A percentile compares a stretch with the other conserved stretches of the same genome.
These are phyloP conservation scores for Hypoxylon sp. DNA, from an alignment of 2,329 filamentous ascomycete genomes.

Conservation along the genomic window DNA sequence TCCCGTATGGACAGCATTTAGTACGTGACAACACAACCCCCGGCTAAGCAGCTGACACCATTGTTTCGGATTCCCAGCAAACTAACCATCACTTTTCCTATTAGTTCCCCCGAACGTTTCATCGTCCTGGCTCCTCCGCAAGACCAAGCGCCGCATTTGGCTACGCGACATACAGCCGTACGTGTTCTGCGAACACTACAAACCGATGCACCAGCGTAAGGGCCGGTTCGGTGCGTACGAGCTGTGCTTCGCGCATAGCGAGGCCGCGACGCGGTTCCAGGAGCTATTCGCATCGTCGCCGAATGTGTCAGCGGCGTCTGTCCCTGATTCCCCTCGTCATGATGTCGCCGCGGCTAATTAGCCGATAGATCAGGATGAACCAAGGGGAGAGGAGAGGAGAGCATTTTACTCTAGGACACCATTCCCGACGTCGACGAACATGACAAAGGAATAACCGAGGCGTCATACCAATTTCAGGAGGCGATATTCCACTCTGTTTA, in stretches of 20 bases:
- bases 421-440: background rate
- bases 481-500: background rate
- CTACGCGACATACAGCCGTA: constrained; percentile 68
- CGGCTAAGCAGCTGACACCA: too few relatives aligned
- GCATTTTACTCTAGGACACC: background rate
- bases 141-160: constrained; percentile 61
- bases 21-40: constrained; percentile 59
- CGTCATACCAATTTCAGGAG: background rate
- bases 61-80: too few relatives aligned
- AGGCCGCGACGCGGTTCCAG: constrained; percentile 56
- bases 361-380: background rate
- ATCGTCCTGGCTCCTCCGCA: constrained; percentile 64
- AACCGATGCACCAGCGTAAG: constrained; percentile 64
- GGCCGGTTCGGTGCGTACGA: constrained; percentile 63
- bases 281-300: constrained; percentile 55
- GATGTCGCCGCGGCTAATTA: constrained; percentile 9
- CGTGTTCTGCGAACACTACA: constrained; percentile 69
- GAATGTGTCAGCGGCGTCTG: constrained; percentile 43
- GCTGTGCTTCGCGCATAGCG: constrained; percentile 58
- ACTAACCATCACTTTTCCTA: constrained; percentile 8
- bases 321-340: constrained; percentile 22
- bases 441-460: background rate
- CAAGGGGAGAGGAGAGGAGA: background rate
- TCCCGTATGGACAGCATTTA: constrained; percentile 74
- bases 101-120: constrained; percentile 64